phyloP scores from a whole-genome alignment of 2,329 filamentous ascomycete genomes.

The Grosmannia serpens region DNA sequence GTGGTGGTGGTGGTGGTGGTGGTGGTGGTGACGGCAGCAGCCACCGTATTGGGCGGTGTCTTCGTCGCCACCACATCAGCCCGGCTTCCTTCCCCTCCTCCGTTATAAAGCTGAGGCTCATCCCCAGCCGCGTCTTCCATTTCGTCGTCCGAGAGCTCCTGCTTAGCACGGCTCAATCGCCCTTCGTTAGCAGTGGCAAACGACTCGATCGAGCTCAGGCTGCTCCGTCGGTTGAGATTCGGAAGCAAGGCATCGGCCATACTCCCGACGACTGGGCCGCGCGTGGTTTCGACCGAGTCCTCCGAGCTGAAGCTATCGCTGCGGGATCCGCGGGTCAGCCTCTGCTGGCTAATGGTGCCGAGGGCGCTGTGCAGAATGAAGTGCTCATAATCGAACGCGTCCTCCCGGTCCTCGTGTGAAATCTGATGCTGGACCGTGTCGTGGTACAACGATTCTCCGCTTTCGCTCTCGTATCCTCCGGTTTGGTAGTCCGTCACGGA shows the following conservation, averaged over 20 bases:
- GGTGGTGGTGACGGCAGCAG: too few relatives aligned
- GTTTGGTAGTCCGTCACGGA: slow-evolving; percentile 15
- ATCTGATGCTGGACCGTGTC: slow-evolving; percentile 47
- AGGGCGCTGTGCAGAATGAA: slow-evolving; percentile 92
- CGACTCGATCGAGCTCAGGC: slow-evolving; percentile 26
- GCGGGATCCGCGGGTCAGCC: slow-evolving; percentile 34
- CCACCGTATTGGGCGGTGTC: too few relatives aligned
- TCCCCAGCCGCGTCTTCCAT: slow-evolving; percentile 1
- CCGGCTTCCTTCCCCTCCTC: not conserved
- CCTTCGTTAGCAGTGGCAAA: slow-evolving; percentile 47
- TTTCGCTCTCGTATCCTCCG: slow-evolving; percentile 44
- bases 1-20: not conserved
- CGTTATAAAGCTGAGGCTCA: not conserved
- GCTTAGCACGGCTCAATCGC: slow-evolving; percentile 23
- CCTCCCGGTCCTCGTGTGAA: slow-evolving; percentile 84
- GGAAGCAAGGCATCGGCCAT: not conserved
- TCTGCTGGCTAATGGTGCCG: slow-evolving; percentile 56
- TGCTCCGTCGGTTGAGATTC: slow-evolving; percentile 6
- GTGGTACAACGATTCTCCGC: slow-evolving; percentile 52
- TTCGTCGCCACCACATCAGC: not conserved
- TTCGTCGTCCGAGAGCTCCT: slow-evolving; percentile 13
- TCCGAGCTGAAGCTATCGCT: slow-evolving; percentile 45
- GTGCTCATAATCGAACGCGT: slow-evolving; percentile 93
- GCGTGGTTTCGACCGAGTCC: slow-evolving; percentile 50
- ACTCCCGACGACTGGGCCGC: slow-evolving; percentile 28